These are phyloP conservation scores for Microbotryomycetes sp. DNA, from an alignment of 1,284 basidiomycete species.

Conservation along the genomic window DNA sequence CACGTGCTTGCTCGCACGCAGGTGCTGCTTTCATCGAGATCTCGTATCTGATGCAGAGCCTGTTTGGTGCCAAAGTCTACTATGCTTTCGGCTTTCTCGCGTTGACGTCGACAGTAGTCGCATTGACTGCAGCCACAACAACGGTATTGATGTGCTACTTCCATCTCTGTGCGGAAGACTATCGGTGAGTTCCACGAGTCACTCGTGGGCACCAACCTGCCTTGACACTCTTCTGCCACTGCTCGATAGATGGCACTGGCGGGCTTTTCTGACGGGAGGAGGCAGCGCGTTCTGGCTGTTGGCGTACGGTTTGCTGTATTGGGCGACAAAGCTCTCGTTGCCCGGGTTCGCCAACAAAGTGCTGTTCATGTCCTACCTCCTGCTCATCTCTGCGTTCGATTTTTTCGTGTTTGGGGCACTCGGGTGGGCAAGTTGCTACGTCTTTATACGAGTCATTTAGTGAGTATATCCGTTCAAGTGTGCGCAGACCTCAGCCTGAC, in stretches of 20 bases:
- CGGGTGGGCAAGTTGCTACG: slow-evolving; percentile 51
- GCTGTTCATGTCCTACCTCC: slow-evolving; percentile 86
- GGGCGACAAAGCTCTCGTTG: slow-evolving; percentile 50
- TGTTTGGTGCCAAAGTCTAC: slow-evolving; percentile 68
- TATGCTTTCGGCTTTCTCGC: slow-evolving; percentile 95
- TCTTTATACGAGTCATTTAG: slow-evolving; percentile 75
- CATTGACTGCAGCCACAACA: slow-evolving; percentile 80
- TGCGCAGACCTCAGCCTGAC: not conserved
- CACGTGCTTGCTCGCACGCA: slow-evolving; percentile 38
- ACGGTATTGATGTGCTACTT: slow-evolving; percentile 89
- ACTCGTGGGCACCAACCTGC: slow-evolving; percentile 43
- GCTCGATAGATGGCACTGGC: slow-evolving; percentile 80
- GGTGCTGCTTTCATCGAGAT: slow-evolving; percentile 92
- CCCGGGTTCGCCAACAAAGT: slow-evolving; percentile 75
- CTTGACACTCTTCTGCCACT: not conserved
- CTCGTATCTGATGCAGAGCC: slow-evolving; percentile 84
- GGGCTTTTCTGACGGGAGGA: slow-evolving; percentile 87
- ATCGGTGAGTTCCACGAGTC: slow-evolving; percentile 52
- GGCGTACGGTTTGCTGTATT: slow-evolving; percentile 52
- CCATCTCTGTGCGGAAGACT: slow-evolving; percentile 89
- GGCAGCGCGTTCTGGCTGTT: slow-evolving; percentile 90
- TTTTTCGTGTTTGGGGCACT: slow-evolving; percentile 75
- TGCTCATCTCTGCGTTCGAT: slow-evolving; percentile 71
- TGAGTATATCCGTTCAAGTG: slow-evolving; percentile 45
- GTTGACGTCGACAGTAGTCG: slow-evolving; percentile 76